Conservation (phyloP, 371 early-diverging fungal species). For the Saksenaea oblongispora region DNA sequence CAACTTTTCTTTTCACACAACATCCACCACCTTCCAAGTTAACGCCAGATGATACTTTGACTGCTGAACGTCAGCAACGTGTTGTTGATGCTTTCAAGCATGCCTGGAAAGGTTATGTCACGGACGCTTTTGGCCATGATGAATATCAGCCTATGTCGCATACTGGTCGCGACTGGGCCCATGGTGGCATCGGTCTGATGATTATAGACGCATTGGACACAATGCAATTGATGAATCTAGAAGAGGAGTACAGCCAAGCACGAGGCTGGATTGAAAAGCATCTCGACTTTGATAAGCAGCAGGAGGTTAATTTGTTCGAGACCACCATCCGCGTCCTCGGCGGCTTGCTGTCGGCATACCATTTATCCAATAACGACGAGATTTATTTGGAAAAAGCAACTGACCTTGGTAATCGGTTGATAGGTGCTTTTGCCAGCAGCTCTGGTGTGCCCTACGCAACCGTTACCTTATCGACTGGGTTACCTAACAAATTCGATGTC, state of each 20-base stretch:
- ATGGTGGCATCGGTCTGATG: slow-evolving; percentile 72
- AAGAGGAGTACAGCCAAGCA: slow-evolving; percentile 71
- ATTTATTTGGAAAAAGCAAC: slow-evolving; percentile 72
- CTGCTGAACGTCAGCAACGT: slow-evolving; percentile 44
- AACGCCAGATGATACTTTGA: slow-evolving; percentile 12
- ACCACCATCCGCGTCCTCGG: slow-evolving; percentile 93
- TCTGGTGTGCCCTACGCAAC: slow-evolving; percentile 81
- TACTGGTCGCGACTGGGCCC: slow-evolving; percentile 51
- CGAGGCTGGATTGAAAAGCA: slow-evolving; percentile 62
- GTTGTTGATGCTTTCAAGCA: slow-evolving; percentile 62
- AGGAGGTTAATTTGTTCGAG: slow-evolving; percentile 88
- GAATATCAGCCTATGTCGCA: slow-evolving; percentile 80
- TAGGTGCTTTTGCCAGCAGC: slow-evolving; percentile 74
- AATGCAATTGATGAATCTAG: slow-evolving; percentile 76
- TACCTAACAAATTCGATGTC: slow-evolving; percentile 32
- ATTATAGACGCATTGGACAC: slow-evolving; percentile 89
- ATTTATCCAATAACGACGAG: slow-evolving; percentile 68
- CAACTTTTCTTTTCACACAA: slow-evolving; percentile 26
- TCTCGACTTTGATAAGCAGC: slow-evolving; percentile 69
- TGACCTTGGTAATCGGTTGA: slow-evolving; percentile 76
- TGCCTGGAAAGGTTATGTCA: slow-evolving; percentile 80
- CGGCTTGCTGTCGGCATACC: slow-evolving; percentile 82
- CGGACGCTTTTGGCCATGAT: slow-evolving; percentile 82
- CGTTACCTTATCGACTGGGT: slow-evolving; percentile 58
- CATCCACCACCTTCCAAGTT: slow-evolving; percentile 23